A percentile compares a stretch with the other conserved stretches of the same genome.
These are phyloP conservation scores for Lactarius quietus DNA, from an alignment of 768 basidiomycete species.

Conservation along the genomic window DNA sequence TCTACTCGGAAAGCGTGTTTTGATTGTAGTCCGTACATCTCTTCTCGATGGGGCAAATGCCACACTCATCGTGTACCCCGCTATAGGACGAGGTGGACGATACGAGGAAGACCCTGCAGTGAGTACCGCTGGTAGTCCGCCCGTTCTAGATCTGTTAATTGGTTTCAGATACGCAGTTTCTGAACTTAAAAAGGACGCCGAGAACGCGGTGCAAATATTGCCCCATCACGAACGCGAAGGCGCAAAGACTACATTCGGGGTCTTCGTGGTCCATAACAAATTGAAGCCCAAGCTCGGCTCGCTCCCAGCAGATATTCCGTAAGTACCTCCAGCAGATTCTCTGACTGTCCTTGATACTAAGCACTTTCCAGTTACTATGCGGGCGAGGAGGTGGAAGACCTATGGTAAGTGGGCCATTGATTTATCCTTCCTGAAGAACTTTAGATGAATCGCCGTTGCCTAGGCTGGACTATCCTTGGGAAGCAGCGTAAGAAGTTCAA, in stretches of 20 bases:
- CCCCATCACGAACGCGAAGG: conserved; percentile 75
- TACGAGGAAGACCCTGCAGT: conserved; percentile 86
- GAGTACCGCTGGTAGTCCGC: conserved; percentile 30
- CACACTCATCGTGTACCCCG: conserved; percentile 23
- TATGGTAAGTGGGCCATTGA: conserved; percentile 53
- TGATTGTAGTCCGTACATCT: conserved; percentile 67
- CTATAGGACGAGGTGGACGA: conserved; percentile 83
- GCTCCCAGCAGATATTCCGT: conserved; percentile 66
- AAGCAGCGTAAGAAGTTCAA: conserved; percentile 52
- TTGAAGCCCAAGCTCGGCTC: conserved; percentile 78
- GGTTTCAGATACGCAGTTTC: conserved; percentile 74
- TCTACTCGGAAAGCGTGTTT: conserved; percentile 72
- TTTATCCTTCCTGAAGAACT: background rate
- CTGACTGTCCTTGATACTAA: conserved; percentile 19
- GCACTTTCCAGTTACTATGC: conserved; percentile 60
- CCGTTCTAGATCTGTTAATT: conserved; percentile 2
- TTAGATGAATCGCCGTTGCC: conserved; percentile 20
- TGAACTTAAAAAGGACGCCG: conserved; percentile 89
- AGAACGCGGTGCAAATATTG: conserved; percentile 55
- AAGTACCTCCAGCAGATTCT: conserved; percentile 30
- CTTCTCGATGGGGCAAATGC: background rate
- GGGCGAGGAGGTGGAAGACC: conserved; percentile 68
- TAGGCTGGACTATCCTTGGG: conserved; percentile 87
- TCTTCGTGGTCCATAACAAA: conserved; percentile 97
- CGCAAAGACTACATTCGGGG: conserved; percentile 70